Evolutionary conservation across 441 rosid species (phyloP), one percentile per base, ranked within the genome.

Genomic region (Erysimum pusillum): DNA sequence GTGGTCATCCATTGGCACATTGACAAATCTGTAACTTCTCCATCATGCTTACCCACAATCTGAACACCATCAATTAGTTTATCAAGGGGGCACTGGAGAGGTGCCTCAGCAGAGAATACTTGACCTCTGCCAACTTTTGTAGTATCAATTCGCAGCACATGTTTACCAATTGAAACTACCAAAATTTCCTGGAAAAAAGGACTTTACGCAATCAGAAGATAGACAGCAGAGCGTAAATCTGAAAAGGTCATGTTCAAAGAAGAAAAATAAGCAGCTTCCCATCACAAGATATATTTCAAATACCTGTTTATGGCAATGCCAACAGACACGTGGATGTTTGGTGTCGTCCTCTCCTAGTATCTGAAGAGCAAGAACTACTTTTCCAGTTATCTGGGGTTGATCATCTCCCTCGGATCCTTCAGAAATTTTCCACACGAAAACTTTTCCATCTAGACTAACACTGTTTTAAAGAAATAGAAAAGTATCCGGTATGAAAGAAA

Each of bases 281-380:
- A 31, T 41, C 48, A 38, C 15, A 44, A 69, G 61, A 39, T 61
- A 31, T 36, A 53, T 31, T 66, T 28, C 28, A 46, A 64, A 68
- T 90, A 96, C 99, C 85, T 91, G 97, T 81, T 90, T 96, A 87
- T 90, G 91, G 69, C 87, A 87, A 76, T 96, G 98, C 99, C 99
- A 96, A 77, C 97, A 96, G 51, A 93, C 81, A 51, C 91, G 93
- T 20, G 99, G 99, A 79, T 93, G 94, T 57, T 83, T 78, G 34
- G 81, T 61, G 69, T 88, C 89, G 68, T 80, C 90, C 53, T 87
- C 88, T 63, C 87, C 88, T 28, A 85, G 61, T 58, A 93, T 84
- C 71, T 92, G 94, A 80, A 92, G 80, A 67, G 97, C 94, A 81
- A 88, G 72, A 67, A 86, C 82, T 71, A 84, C 74, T 60, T 80